Evolutionary conservation across 345 rosid species (phyloP).

Genomic region (Kernera saxatilis): DNA sequence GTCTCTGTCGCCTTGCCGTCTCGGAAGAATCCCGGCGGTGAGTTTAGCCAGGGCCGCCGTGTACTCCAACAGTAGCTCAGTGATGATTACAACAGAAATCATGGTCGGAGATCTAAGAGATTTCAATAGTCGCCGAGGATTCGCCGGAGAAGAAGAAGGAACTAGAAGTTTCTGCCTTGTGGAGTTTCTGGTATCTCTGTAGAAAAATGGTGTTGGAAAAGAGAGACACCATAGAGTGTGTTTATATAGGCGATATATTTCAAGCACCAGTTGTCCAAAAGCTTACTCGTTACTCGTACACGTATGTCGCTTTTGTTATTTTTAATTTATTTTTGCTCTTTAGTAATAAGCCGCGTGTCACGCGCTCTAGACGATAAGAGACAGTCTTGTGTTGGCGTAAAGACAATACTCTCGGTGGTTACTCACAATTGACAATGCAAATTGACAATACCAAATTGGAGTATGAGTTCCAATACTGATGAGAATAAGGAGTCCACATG

Average conservation of each 20-base stretch:
- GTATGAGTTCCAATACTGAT: too few species aligned
- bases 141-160: background rate
- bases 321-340: background rate
- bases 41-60: slow-evolving; percentile 42
- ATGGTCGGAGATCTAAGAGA: slow-evolving; percentile 6
- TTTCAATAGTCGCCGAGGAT: background rate
- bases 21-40: slow-evolving; percentile 34
- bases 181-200: background rate
- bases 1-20: slow-evolving; percentile 6
- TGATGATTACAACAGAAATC: slow-evolving; percentile 42
- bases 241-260: background rate
- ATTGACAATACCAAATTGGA: too few species aligned
- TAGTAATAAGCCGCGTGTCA: background rate
- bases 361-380: background rate
- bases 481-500: too few species aligned
- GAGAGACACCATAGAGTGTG: background rate
- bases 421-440: too few species aligned
- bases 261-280: background rate
- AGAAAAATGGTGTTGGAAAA: background rate
- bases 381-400: background rate
- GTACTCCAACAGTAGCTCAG: slow-evolving; percentile 52
- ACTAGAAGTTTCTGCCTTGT: background rate
- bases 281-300: too few species aligned
- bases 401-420: background rate
- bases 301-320: background rate